Base-by-base conservation (phyloP, 345 rosid species). In the Raphanus raphanistrum region DNA sequence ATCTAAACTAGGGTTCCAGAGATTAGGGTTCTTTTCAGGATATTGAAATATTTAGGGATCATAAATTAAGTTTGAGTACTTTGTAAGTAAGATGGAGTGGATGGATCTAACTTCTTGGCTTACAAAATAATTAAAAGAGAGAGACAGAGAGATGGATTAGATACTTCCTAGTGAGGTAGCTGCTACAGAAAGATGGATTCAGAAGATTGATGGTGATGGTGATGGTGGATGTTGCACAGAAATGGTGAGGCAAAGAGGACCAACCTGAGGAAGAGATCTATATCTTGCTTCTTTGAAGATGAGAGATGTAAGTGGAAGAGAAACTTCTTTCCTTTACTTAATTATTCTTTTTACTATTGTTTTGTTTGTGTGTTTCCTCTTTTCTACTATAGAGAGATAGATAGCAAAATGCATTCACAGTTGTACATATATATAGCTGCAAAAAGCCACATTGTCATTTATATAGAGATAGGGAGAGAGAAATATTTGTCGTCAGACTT, bases 161-260 rank as follows among this genome's bases (percentile, higher is more conserved):
- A 63, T 64, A 33, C 35, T 65, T 29, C 45, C 27, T 63, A 15
- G 58, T 67, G 57, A 66, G 52, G 6, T 29, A 33, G 66, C 17
- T 71, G 68, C 57, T 61, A 66, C 35, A 73, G 48, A 59, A 45
- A 38, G 12, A 38, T 38, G 45, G 45, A 38, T 38, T 2, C 45
- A 38, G 45, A 38, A 38, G 45, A 38, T 38, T 38, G 45, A 38
- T 38, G 41, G 41, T 54, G 45, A 38, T 38, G 41, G 41, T 54
- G 26, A 41, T 78, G 66, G 54, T 76, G 52, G 69, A 72, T 21
- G 5, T 57, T 57, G 61, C 27, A 69, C 66, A 74, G 29, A 79
- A 79, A 75, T 80, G 79, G 82, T 74, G 75, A 80, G 76, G 73
- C 76, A 80, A 74, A 79, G 55, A 66, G 70, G 68, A 78, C 25